Base-by-base conservation (phyloP, 768 basidiomycete species). In the Lentinula guzmanii region DNA sequence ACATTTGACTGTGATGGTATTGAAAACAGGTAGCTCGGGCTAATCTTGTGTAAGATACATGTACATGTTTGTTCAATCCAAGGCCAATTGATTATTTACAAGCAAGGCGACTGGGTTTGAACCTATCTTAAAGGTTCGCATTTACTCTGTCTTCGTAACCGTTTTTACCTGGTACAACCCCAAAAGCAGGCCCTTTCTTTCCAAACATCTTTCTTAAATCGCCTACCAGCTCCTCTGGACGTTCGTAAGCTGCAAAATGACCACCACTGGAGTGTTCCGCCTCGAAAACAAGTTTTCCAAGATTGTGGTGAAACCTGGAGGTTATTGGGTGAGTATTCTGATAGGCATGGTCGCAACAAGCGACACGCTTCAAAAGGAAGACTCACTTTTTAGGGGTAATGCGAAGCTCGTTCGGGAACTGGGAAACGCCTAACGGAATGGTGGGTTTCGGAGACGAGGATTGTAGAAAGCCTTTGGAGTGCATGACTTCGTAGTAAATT, bases 401-500 rank as follows among this genome's bases (percentile, higher is more conserved):
- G 24, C 68, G 16, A 0, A 82, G 2, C 52, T 86, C 85, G 48
- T 76, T 77, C 1, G 84, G 84, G 64, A 86, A 86, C 62, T 70
- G 72, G 2, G 83, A 84, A 18, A 76, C 62, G 0, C 85, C 84
- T 55, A 78, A 65, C 2, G 84, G 85, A 46, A 83, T 75, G 15
- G 64, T 43, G 15, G 69, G 60, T 28, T 43, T 52, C 21, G 55
- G 60, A 18, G 59, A 1, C 11, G 21, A 34, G 31, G 59, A 24
- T 15, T 65, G 24, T 21, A 61, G 39, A 16, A 52, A 62, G 35
- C 58, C 55, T 24, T 66, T 65, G 16, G 63, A 65, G 35, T 69
- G 68, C 51, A 35, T 61, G 18, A 67, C 63, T 65, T 87, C 87
- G 65, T 80, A 86, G 68, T 87, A 87, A 18, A 86, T 85, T 11